Evolutionary conservation across 2,329 filamentous ascomycete species (phyloP).

Genomic region (Clarireedia paspali): DNA sequence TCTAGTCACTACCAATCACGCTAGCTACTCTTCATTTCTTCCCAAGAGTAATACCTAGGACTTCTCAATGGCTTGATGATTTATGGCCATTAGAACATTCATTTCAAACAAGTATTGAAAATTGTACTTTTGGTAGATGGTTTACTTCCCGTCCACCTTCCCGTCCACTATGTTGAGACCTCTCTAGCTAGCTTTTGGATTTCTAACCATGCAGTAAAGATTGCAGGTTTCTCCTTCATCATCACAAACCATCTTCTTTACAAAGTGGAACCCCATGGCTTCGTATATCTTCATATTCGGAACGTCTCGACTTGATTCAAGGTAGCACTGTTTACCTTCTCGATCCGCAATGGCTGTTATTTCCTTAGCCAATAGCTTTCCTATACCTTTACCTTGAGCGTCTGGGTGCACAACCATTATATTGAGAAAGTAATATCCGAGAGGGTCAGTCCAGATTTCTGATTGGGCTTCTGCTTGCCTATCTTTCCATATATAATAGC

Average conservation of each 20-base stretch:
- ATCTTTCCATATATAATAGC: conserved; percentile 68
- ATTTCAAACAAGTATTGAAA: too few relatives aligned
- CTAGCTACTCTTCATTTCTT: too few relatives aligned
- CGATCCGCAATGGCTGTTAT: conserved; percentile 57
- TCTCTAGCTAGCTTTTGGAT: conserved; percentile 24
- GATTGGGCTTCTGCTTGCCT: conserved; percentile 54
- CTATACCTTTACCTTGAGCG: conserved; percentile 59
- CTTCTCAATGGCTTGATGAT: too few relatives aligned
- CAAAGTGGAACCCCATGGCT: conserved; percentile 58
- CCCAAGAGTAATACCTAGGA: too few relatives aligned
- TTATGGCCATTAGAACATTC: too few relatives aligned
- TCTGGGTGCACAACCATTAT: conserved; percentile 62
- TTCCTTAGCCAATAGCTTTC: conserved; percentile 53
- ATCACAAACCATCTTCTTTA: conserved; percentile 58
- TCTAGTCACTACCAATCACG: too few relatives aligned
- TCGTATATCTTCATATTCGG: conserved; percentile 68
- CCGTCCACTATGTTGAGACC: neutral
- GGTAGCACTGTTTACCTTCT: conserved; percentile 58
- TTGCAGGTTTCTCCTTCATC: conserved; percentile 50
- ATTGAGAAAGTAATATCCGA: conserved; percentile 70
- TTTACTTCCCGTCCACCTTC: neutral
- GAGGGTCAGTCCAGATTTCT: conserved; percentile 55
- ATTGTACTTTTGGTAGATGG: neutral
- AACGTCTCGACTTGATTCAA: conserved; percentile 60
- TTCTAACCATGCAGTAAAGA: conserved; percentile 42